Evolutionary conservation across 2,329 filamentous ascomycete genomes (phyloP), one percentile per base, ranked within the genome.

Genomic region (Myriangium duriaei): DNA sequence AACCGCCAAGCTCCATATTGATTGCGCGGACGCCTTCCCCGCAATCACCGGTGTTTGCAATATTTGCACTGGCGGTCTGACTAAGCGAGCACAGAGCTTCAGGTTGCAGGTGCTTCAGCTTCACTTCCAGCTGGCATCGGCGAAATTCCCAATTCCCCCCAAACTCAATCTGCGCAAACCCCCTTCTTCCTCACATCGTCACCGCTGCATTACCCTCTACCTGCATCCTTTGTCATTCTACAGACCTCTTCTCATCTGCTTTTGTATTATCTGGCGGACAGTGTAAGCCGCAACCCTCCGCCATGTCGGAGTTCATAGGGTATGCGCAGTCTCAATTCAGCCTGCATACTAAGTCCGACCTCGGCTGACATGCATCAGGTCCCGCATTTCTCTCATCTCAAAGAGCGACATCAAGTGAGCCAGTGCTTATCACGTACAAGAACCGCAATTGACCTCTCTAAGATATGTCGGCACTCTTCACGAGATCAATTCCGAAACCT

Each of bases 401-500:
- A 92, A 88, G 70, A 94, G 85, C 63, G 86, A 94, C 66, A 94
- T 95, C 65, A 83, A 87, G 83, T 94, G 72, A 56, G 77, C 64
- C 40, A 38, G 14, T 18, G 26, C 9, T 16, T 26, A 13, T 18
- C 10, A 21, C 15, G 31, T 17, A 12, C 4, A 2, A 15, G 7
- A 13, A 18, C 13, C 18, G 18, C 34, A 19, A 13, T 11, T 30
- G 34, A 42, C 37, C 26, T 41, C 30, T 32, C 19, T 32, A 10
- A 95, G 87, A 64, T 96, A 96, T 67, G 84, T 93, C 56, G 91
- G 91, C 50, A 88, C 82, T 39, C 77, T 98, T 37, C 86, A 95
- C 65, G 84, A 95, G 61, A 98, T 98, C 73, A 95, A 95, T 63
- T 93, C 88, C 45, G 87, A 94, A 61, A 82, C 85, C 51, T 92